phyloP scores from a whole-genome alignment of 2,329 filamentous ascomycete species.

The Xylariaceae sp. region DNA sequence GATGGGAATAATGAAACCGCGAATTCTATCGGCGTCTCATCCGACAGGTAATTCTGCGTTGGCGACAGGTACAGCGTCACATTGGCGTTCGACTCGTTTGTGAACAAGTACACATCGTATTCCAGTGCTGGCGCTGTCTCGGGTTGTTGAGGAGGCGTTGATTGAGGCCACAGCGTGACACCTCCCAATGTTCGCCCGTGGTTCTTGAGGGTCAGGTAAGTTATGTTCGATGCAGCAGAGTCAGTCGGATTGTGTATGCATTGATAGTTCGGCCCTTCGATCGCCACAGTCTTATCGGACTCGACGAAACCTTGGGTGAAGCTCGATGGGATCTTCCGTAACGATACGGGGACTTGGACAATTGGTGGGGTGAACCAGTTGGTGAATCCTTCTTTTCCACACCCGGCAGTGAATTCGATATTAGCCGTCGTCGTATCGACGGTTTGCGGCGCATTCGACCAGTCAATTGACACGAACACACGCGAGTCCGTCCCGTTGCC shows the following conservation, averaged over 20 bases:
- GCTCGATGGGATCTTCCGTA: conserved; percentile 42
- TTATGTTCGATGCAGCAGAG: conserved; percentile 30
- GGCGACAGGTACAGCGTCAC: conserved; percentile 49
- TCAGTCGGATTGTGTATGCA: conserved; percentile 32
- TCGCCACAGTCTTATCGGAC: conserved; percentile 51
- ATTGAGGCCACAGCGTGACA: conserved; percentile 51
- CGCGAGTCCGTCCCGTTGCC: conserved; percentile 45
- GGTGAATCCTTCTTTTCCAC: conserved; percentile 29
- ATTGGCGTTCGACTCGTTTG: conserved; percentile 40
- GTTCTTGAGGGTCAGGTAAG: conserved; percentile 48
- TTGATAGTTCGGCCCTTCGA: conserved; percentile 50
- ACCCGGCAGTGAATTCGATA: conserved; percentile 44
- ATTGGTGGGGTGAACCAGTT: conserved; percentile 35
- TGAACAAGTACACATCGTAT: conserved; percentile 59
- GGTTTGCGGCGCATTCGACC: conserved; percentile 38
- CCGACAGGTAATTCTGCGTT: conserved; percentile 48
- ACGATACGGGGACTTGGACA: conserved; percentile 51
- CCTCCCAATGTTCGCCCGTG: conserved; percentile 56
- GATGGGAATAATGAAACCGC: conserved; percentile 33
- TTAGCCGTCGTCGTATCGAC: conserved; percentile 41
- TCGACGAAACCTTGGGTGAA: conserved; percentile 59
- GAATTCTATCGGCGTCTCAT: conserved; percentile 39
- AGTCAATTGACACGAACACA: conserved; percentile 52
- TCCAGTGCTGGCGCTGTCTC: conserved; percentile 50
- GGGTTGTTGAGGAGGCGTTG: conserved; percentile 44